These are phyloP conservation scores for Artemisia argyi DNA, from an alignment of 129 eudicot genomes.

Conservation along the genomic window DNA sequence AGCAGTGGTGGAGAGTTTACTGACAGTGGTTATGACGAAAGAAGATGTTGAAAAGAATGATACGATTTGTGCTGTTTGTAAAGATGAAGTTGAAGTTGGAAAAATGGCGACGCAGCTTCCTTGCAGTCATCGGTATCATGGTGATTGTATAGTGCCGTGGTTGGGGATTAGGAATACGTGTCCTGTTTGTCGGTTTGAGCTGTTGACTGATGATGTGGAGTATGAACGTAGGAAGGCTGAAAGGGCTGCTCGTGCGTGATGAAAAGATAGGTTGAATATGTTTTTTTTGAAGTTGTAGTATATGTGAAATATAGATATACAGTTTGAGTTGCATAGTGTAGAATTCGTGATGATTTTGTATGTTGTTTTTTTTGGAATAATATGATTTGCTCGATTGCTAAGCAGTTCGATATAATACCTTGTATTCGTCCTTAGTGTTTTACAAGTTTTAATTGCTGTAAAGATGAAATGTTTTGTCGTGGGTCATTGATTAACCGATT, in stretches of 20 bases:
- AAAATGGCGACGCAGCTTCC: conserved; percentile 57
- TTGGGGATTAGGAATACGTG: conserved; percentile 69
- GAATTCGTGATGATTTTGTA: conserved; percentile 33
- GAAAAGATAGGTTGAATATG: conserved; percentile 22
- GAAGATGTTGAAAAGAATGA: conserved; percentile 44
- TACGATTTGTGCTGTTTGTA: conserved; percentile 66
- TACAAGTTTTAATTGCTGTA: too few relatives aligned
- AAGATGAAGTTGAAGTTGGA: conserved; percentile 59
- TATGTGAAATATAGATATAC: conserved; percentile 32
- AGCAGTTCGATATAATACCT: background rate
- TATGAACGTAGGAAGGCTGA: conserved; percentile 53
- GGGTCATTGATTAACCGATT: too few relatives aligned
- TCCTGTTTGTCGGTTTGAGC: conserved; percentile 71
- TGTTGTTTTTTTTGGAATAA: conserved; percentile 26
- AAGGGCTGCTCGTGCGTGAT: conserved; percentile 32
- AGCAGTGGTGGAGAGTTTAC: conserved; percentile 39
- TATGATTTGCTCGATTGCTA: conserved; percentile 28
- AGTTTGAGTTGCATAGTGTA: conserved; percentile 26
- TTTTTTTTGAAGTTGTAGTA: conserved; percentile 21
- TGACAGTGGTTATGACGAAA: conserved; percentile 35
- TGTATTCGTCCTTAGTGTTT: background rate
- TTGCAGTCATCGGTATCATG: conserved; percentile 64
- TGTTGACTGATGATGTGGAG: conserved; percentile 70
- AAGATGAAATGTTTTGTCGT: too few relatives aligned
- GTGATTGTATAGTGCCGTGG: conserved; percentile 77